Conservation (phyloP, 2,329 filamentous ascomycete species). For the Macroventuria anomochaeta region DNA sequence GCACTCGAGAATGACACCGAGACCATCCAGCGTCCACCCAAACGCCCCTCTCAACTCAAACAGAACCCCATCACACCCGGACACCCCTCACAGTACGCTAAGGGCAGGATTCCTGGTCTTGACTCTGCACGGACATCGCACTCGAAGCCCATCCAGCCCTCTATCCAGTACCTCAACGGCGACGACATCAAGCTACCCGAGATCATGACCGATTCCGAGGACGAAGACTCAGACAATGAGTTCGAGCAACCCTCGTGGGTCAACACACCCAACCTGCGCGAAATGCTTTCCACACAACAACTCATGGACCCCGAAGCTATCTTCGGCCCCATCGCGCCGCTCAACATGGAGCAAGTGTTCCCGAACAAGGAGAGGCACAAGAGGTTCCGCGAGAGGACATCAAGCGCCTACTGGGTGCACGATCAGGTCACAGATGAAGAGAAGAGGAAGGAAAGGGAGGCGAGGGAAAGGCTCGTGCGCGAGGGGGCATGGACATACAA, state of each 20-base stretch:
- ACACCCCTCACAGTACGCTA: conserved; percentile 74
- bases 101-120: conserved; percentile 88
- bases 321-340: conserved; percentile 84
- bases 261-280: conserved; percentile 80
- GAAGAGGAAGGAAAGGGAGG: conserved; percentile 78
- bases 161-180: conserved; percentile 83
- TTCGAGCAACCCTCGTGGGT: conserved; percentile 82
- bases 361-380: conserved; percentile 76
- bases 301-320: conserved; percentile 81
- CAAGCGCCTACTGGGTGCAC: conserved; percentile 90
- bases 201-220: conserved; percentile 92
- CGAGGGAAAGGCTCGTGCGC: conserved; percentile 76
- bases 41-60: conserved; percentile 53
- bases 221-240: conserved; percentile 73
- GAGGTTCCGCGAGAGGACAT: conserved; percentile 89
- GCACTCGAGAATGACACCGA: conserved; percentile 74
- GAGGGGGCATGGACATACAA: conserved; percentile 77
- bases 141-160: conserved; percentile 59
- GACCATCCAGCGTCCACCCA: conserved; percentile 55
- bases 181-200: conserved; percentile 92
- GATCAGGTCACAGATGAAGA: conserved; percentile 89
- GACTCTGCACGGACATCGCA: conserved; percentile 60
- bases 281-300: conserved; percentile 81
- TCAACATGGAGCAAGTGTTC: conserved; percentile 98
- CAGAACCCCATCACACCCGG: conserved; percentile 56